Conservation (phyloP, 176 grass and related monocot species). For the Lolium multiflorum region DNA sequence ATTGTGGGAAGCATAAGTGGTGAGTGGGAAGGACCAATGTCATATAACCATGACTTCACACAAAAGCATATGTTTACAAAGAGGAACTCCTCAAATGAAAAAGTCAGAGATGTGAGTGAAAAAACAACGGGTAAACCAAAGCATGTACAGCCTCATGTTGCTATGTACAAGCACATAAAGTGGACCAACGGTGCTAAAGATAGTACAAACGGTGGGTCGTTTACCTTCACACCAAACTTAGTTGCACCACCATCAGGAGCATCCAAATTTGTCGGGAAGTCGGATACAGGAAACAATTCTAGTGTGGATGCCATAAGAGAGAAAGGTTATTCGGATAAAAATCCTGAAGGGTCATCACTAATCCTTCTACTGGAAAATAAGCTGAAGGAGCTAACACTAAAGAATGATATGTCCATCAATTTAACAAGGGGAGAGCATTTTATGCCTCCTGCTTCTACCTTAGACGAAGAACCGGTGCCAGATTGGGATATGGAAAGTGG, state of each 20-base stretch:
- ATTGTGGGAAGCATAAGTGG: conserved; percentile 50
- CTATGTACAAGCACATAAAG: conserved; percentile 71
- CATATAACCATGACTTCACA: conserved; percentile 56
- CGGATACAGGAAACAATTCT: conserved; percentile 45
- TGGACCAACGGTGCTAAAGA: conserved; percentile 63
- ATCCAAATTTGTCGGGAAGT: conserved; percentile 38
- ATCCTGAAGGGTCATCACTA: conserved; percentile 56
- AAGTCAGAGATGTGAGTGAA: too few species aligned
- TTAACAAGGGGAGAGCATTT: conserved; percentile 59
- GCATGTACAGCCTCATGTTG: conserved; percentile 60
- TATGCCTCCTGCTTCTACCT: conserved; percentile 31
- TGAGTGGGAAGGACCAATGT: conserved; percentile 57
- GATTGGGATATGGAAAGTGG: conserved; percentile 25
- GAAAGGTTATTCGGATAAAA: conserved; percentile 48
- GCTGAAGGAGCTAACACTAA: conserved; percentile 68
- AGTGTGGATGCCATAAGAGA: conserved; percentile 41
- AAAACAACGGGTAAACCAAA: conserved; percentile 35
- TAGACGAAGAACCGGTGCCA: conserved; percentile 34
- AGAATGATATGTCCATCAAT: conserved; percentile 59
- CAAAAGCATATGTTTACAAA: conserved; percentile 39
- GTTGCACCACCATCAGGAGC: conserved; percentile 54
- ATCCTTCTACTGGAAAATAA: conserved; percentile 84
- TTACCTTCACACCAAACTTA: conserved; percentile 85
- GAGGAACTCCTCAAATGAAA: conserved; percentile 49
- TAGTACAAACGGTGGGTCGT: conserved; percentile 77